Evolutionary conservation across 371 early-diverging fungal genomes (phyloP).

Genomic region (Syncephalastrum contaminatum): DNA sequence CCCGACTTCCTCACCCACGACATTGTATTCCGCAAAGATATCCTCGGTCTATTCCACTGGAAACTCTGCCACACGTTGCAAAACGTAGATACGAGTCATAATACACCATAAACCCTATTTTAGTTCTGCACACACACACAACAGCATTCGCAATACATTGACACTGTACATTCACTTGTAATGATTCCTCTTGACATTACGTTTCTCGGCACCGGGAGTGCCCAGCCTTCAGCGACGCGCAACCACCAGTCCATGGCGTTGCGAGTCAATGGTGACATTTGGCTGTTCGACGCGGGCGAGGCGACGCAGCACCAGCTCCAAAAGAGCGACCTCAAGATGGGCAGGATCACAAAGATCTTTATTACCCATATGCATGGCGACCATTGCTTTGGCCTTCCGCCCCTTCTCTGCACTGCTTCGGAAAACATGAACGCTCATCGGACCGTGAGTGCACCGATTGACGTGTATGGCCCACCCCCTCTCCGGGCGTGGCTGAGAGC

Average conservation of each 20-base stretch:
- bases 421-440: slow-evolving; percentile 31
- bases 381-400: slow-evolving; percentile 60
- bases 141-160: no score
- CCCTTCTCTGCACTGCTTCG: slow-evolving; percentile 54
- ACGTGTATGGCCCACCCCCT: slow-evolving; percentile 58
- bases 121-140: no score
- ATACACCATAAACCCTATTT: no score
- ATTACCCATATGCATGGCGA: slow-evolving; percentile 68
- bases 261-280: slow-evolving; percentile 48
- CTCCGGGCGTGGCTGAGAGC: slow-evolving; percentile 50
- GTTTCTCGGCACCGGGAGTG: slow-evolving; percentile 71
- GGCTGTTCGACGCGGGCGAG: slow-evolving; percentile 79
- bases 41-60: slow-evolving; percentile 15
- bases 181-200: slow-evolving; percentile 49
- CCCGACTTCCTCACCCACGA: slow-evolving; percentile 14
- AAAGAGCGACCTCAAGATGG: slow-evolving; percentile 40
- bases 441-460: slow-evolving; percentile 7
- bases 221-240: slow-evolving; percentile 67
- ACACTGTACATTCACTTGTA: no score
- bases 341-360: slow-evolving; percentile 49
- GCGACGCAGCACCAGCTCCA: slow-evolving; percentile 69
- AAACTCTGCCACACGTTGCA: slow-evolving; percentile 10
- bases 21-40: slow-evolving; percentile 17
- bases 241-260: slow-evolving; percentile 69
- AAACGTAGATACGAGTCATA: no score